Evolutionary conservation across 306 rosid genomes (phyloP).

Genomic region (Fragaria ananassa): DNA sequence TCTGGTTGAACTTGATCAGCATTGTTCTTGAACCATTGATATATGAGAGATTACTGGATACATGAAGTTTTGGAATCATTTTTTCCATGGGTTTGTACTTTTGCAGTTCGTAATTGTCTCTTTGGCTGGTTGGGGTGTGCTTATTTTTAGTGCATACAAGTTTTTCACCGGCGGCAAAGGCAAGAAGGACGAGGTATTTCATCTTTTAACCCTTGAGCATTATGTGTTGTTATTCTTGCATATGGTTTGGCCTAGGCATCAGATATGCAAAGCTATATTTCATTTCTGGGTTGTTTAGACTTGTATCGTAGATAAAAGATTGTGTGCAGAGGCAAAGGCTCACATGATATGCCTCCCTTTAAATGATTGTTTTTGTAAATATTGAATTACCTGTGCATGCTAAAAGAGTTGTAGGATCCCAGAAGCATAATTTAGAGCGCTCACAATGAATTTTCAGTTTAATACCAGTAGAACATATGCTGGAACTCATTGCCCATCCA

Average conservation of each 20-base stretch:
- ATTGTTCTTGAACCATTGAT: neutral
- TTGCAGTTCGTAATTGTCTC: conserved; percentile 84
- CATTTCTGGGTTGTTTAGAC: neutral
- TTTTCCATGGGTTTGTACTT: conserved; percentile 20
- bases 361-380: neutral
- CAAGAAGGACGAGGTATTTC: conserved; percentile 86
- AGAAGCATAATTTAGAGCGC: neutral
- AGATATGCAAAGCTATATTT: neutral
- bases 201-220: neutral
- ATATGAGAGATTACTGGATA: neutral
- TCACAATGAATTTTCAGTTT: neutral
- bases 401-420: neutral
- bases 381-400: neutral
- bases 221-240: neutral
- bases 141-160: conserved; percentile 60
- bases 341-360: neutral
- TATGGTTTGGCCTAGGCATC: neutral
- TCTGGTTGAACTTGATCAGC: neutral
- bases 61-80: conserved; percentile 10
- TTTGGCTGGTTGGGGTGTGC: conserved; percentile 79
- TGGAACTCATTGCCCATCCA: neutral
- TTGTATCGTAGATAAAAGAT: neutral
- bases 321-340: neutral
- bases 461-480: neutral
- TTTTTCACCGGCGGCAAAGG: conserved; percentile 62